Evolutionary conservation across 495 filamentous ascomycete genomes (phyloP).

Genomic region (Acidomyces sp.): DNA sequence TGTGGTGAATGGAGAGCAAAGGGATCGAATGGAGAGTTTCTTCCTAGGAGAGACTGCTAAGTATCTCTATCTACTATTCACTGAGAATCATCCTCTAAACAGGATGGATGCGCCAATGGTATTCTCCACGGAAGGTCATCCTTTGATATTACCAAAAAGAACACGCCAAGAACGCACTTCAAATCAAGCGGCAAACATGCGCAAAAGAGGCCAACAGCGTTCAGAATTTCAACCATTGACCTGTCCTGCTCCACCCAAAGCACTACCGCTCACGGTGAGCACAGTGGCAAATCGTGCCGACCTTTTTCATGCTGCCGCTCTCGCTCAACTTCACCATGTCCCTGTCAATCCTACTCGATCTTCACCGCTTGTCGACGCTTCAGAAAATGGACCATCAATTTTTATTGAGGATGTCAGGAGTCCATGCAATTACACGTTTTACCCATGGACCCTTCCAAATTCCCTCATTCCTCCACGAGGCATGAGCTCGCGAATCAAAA

Average conservation of each 20-base stretch:
- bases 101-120: slow-evolving; percentile 47
- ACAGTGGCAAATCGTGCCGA: slow-evolving; percentile 72
- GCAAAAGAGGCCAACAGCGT: neutral
- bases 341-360: slow-evolving; percentile 41
- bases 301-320: slow-evolving; percentile 77
- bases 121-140: slow-evolving; percentile 93
- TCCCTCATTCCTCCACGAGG: slow-evolving; percentile 62
- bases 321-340: slow-evolving; percentile 69
- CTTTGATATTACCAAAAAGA: slow-evolving; percentile 60
- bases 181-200: neutral
- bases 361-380: slow-evolving; percentile 38
- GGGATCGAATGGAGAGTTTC: slow-evolving; percentile 97
- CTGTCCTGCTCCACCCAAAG: slow-evolving; percentile 48
- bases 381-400: slow-evolving; percentile 42
- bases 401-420: slow-evolving; percentile 46
- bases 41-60: slow-evolving; percentile 93
- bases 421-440: slow-evolving; percentile 69
- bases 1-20: slow-evolving; percentile 70
- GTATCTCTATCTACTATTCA: slow-evolving; percentile 84
- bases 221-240: slow-evolving; percentile 16
- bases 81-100: slow-evolving; percentile 76
- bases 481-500: slow-evolving; percentile 49
- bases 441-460: slow-evolving; percentile 79
- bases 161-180: neutral
- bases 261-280: slow-evolving; percentile 55